Percentiles rank a stretch among this genome's conserved stretches.
Evolutionary conservation across 768 basidiomycete species (phyloP).

Genomic region (Mycena metata): DNA sequence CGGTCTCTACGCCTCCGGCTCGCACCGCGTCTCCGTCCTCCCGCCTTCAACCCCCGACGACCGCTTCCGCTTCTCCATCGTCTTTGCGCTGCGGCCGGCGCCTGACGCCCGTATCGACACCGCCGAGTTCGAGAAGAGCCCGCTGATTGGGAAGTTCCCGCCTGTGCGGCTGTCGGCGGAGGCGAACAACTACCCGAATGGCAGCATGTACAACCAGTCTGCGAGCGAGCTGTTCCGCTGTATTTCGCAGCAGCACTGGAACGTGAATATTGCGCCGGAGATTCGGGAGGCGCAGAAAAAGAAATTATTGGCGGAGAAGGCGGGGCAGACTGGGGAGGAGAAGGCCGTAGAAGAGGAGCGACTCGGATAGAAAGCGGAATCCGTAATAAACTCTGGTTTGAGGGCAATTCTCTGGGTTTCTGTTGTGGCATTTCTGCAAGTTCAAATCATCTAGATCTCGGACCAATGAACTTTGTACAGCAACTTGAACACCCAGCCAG

Average conservation of each 20-base stretch:
- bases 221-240: slow-evolving; percentile 24
- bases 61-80: slow-evolving; percentile 31
- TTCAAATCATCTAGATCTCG: no score
- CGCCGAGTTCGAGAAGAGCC: slow-evolving; percentile 7
- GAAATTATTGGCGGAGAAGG: slow-evolving; percentile 7
- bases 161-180: slow-evolving; percentile 4
- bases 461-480: no score
- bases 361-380: no score
- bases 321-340: not conserved
- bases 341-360: not conserved
- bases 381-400: no score
- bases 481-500: no score
- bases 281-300: slow-evolving; percentile 29
- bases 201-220: slow-evolving; percentile 31
- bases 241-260: slow-evolving; percentile 32
- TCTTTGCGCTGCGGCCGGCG: slow-evolving; percentile 37
- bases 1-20: slow-evolving; percentile 30
- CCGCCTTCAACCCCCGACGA: slow-evolving; percentile 13
- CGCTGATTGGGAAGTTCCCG: slow-evolving; percentile 27
- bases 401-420: no score
- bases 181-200: slow-evolving; percentile 23
- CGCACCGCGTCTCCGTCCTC: slow-evolving; percentile 36
- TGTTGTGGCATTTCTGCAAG: no score
- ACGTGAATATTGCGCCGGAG: slow-evolving; percentile 37
- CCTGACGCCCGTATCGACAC: slow-evolving; percentile 22